Evolutionary conservation across 139 green algal species (phyloP), one percentile per base, ranked within the genome.

Genomic region (Ulvella scutata): DNA sequence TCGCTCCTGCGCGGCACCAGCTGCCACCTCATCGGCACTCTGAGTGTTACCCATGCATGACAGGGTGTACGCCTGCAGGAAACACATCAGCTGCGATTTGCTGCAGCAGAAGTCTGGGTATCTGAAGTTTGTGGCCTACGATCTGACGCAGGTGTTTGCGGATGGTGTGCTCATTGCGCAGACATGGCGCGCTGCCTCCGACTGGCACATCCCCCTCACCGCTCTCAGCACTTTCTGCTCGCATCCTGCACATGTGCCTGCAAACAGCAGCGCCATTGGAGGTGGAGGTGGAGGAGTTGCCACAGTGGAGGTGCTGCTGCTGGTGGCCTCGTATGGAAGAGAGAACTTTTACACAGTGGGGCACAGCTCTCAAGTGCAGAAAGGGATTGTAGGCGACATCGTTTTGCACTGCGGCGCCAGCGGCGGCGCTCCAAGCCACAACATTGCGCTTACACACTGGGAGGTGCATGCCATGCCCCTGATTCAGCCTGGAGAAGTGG

Each of bases 51-150:
- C n/a, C n/a, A n/a, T n/a, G n/a, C n/a, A n/a, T n/a, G n/a, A n/a
- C n/a, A n/a, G n/a, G n/a, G n/a, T n/a, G n/a, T n/a, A n/a, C n/a
- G n/a, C 82, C 3, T 59, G 40, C 40, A 59, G 40, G 21, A 59
- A 17, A 17, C 17, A 17, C 40, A 59, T 20, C 40, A 17, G 17
- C 17, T 59, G 40, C 40, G 17, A 59, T 59, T 59, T 59, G 17
- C 43, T 85, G 38, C 38, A 74, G 38, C 72, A 82, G 43, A 72
- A n/a, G n/a, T n/a, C n/a, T n/a, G n/a, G 82, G 26, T 36, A 79
- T 43, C 40, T 77, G 21, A 37, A 28, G 10, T 17, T 6, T 2
- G 44, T 74, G 13, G 23, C 26, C 9, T 74, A 44, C 62, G n/a
- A 44, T 10, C n/a, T 44, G 7, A 3, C 38, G 13, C 34, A 37